These are phyloP conservation scores for Pilasporangium apinafurcum DNA, from an alignment of 352 stramenopile species.

Conservation along the genomic window DNA sequence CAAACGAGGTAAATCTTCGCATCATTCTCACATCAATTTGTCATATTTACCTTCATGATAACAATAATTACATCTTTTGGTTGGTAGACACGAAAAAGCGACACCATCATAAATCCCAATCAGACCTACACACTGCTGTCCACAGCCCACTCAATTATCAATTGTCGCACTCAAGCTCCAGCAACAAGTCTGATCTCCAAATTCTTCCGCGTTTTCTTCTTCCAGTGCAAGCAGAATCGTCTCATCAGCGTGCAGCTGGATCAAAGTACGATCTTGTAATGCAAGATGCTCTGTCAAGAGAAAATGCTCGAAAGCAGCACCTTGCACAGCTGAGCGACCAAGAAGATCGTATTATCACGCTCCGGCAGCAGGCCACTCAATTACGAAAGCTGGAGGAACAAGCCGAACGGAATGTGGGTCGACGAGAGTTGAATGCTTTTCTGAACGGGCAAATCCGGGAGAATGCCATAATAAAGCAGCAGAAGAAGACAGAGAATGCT, in stretches of 20 bases:
- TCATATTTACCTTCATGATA: too few species aligned
- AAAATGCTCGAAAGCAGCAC: conserved; percentile 12
- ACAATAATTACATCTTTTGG: too few species aligned
- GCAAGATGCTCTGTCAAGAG: conserved; percentile 21
- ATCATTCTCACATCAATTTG: too few species aligned
- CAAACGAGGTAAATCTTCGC: too few species aligned
- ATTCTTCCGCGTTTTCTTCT: conserved; percentile 50
- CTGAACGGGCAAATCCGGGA: conserved; percentile 39
- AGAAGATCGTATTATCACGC: conserved; percentile 16
- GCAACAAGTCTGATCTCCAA: conserved; percentile 5
- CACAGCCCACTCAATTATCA: not conserved
- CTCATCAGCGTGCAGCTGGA: conserved; percentile 7
- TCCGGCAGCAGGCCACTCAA: conserved; percentile 20
- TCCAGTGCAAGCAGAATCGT: conserved; percentile 10
- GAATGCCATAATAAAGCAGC: too few species aligned
- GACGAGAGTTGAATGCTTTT: conserved; percentile 42
- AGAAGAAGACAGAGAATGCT: conserved; percentile 3
- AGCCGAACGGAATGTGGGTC: conserved; percentile 23
- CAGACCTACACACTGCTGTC: not conserved
- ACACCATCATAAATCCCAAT: not conserved
- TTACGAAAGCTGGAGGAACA: conserved; percentile 32
- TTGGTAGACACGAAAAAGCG: too few species aligned
- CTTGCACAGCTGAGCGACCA: not conserved
- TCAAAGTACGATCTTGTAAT: conserved; percentile 17
- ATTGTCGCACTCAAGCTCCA: conserved; percentile 1